Base-by-base conservation (phyloP, 306 rosid genomes). In the Gastrolobium bilobum region DNA sequence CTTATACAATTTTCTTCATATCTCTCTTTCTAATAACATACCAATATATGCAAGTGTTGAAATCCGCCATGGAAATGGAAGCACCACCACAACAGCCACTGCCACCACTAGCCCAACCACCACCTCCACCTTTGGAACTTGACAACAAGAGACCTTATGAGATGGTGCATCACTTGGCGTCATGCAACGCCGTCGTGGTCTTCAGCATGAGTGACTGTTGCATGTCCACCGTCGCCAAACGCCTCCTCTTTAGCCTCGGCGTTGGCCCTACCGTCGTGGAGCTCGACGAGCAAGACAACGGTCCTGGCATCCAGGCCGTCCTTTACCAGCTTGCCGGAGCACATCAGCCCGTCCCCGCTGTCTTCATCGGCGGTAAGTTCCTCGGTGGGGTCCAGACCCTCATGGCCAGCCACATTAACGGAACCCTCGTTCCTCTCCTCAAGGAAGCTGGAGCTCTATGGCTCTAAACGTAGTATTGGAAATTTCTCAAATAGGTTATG, bases 221-320 rank as follows among this genome's bases (percentile, higher is more conserved):
- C 80, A 92, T 92, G 97, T 90, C 91, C 81, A 90, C 97, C 0
- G 97, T 92, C 3, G 97, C 87, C n/a, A 89, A 92, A 65, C 95
- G 89, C 5, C 97, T 92, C 34, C 95, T 92, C 80, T 86, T 87
- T 77, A 83, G 95, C 82, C 93, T 92, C 9, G 97, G 97, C 0
- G 97, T 90, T 0, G 97, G 93, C 0, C 97, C 97, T 42, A 64
- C 87, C 4, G 85, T 90, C 13, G 61, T 90, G 15, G 97, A 90
- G 83, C 89, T 92, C 5, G 97, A 92, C 37, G 72, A 89, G 10
- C 92, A 83, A 13, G 11, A 50, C 4, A 71, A 85, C 0, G 90
- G 90, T 2, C 47, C 78, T 1, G 85, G 69, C 39, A 89, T 92
- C 58, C 78, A 79, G 43, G 84, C 91, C 1, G 89, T 92, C 2